A percentile compares a stretch with the other conserved stretches of the same genome.
phyloP scores from a whole-genome alignment of 305 asterid genomes.

The Solanum hybrid region DNA sequence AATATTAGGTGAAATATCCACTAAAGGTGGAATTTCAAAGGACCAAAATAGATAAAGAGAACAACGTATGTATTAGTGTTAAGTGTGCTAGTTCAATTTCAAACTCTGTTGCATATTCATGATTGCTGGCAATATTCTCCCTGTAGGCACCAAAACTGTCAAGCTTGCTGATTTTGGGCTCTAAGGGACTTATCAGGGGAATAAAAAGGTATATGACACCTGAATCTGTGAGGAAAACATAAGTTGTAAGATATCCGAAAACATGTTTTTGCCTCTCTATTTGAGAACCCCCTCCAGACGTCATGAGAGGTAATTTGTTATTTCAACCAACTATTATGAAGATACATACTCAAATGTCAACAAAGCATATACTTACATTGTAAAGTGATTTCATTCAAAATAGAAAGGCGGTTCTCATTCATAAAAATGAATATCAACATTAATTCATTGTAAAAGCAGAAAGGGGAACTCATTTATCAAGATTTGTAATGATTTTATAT shows the following conservation, averaged over 20 bases:
- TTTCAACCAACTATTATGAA: neutral
- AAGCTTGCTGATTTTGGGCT: neutral
- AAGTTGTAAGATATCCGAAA: neutral
- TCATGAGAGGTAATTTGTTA: too few relatives aligned
- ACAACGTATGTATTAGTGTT: too few relatives aligned
- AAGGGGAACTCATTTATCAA: too few relatives aligned
- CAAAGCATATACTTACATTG: neutral
- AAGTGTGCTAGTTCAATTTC: too few relatives aligned
- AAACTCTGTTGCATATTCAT: too few relatives aligned
- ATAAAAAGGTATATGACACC: neutral
- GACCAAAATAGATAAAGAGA: too few relatives aligned
- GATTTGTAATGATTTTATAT: too few relatives aligned
- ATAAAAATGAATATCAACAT: neutral
- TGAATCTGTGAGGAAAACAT: neutral
- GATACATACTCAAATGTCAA: neutral
- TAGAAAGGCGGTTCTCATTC: neutral
- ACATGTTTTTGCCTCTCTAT: neutral
- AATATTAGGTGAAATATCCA: too few relatives aligned
- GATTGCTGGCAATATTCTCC: neutral
- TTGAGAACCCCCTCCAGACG: neutral
- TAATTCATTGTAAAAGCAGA: too few relatives aligned
- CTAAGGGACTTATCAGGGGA: rapidly evolving
- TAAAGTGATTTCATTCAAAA: neutral
- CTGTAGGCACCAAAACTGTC: neutral
- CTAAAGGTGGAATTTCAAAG: too few relatives aligned